Evolutionary conservation across 768 basidiomycete genomes (phyloP).

Genomic region (Lactifluus rugatus): DNA sequence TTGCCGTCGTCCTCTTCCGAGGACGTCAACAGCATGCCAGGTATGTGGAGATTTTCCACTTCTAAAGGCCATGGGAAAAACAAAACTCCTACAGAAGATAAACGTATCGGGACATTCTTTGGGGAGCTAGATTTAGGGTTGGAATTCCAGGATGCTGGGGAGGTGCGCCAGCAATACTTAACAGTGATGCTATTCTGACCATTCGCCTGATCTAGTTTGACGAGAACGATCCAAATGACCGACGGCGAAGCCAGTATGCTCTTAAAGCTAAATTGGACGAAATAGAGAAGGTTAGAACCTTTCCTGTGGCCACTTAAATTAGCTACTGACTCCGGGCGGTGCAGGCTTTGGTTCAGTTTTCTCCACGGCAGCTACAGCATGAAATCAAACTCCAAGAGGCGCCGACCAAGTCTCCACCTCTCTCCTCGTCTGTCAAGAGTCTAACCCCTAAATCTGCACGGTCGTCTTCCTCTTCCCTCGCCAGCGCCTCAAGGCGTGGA

Average conservation of each 20-base stretch:
- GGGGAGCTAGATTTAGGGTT: conserved; percentile 39
- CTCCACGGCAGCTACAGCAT: conserved; percentile 36
- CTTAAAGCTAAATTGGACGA: conserved; percentile 72
- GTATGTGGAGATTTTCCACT: conserved; percentile 6
- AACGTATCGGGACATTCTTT: conserved; percentile 37
- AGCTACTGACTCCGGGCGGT: neutral
- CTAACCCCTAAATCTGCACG: neutral
- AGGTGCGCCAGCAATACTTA: conserved; percentile 19
- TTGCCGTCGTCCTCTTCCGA: conserved; percentile 17
- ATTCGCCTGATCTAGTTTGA: conserved; percentile 40
- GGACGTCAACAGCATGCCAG: conserved; percentile 13
- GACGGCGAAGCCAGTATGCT: conserved; percentile 61
- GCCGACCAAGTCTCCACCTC: conserved; percentile 3
- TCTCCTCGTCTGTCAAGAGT: conserved; percentile 16
- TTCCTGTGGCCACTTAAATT: neutral
- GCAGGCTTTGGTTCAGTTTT: conserved; percentile 57
- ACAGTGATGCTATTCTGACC: conserved; percentile 15
- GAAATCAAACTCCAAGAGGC: conserved; percentile 8
- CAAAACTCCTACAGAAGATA: conserved; percentile 33
- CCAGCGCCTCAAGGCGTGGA: neutral
- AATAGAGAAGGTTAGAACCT: conserved; percentile 52
- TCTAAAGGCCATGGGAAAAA: neutral
- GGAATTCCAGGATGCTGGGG: conserved; percentile 33
- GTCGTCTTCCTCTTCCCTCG: neutral
- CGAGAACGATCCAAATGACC: conserved; percentile 62